Evolutionary conservation across 1,284 basidiomycete species (phyloP).

Genomic region (Rhodotorula mucilaginosa): DNA sequence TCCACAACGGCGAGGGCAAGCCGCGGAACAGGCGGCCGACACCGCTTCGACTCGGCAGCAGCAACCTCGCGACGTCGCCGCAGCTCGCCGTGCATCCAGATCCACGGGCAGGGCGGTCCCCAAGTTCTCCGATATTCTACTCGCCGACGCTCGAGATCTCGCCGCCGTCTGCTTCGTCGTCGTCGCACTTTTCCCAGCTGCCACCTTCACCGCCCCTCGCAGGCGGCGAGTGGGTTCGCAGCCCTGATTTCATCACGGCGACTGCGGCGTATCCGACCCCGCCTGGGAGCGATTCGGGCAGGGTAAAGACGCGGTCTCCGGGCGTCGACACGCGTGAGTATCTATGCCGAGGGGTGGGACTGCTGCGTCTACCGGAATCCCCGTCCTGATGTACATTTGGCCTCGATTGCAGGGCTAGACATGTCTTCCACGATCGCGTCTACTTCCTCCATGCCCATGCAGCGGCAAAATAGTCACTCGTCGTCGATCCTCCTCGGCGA

Average conservation of each 20-base stretch:
- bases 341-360: too few relatives aligned
- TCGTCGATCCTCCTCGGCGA: slow-evolving; percentile 31
- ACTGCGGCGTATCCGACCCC: slow-evolving; percentile 19
- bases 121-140: slow-evolving; percentile 15
- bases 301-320: not conserved
- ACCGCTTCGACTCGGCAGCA: slow-evolving; percentile 1
- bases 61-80: slow-evolving; percentile 8
- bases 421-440: not conserved
- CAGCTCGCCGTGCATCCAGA: not conserved
- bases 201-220: slow-evolving; percentile 26
- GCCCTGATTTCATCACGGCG: not conserved
- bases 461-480: slow-evolving; percentile 3
- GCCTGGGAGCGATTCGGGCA: slow-evolving; percentile 15
- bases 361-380: not conserved
- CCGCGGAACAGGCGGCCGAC: slow-evolving; percentile 2
- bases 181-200: slow-evolving; percentile 19
- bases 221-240: not conserved
- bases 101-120: not conserved
- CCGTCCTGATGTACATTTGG: not conserved
- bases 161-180: slow-evolving; percentile 6
- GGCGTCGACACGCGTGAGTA: slow-evolving; percentile 18
- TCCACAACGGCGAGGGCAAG: slow-evolving; percentile 3
- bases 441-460: not conserved
- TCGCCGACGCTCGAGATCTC: slow-evolving; percentile 14
- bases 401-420: slow-evolving; percentile 1